Conservation (phyloP, 2,329 filamentous ascomycete species). For the Amauroascus niger region DNA sequence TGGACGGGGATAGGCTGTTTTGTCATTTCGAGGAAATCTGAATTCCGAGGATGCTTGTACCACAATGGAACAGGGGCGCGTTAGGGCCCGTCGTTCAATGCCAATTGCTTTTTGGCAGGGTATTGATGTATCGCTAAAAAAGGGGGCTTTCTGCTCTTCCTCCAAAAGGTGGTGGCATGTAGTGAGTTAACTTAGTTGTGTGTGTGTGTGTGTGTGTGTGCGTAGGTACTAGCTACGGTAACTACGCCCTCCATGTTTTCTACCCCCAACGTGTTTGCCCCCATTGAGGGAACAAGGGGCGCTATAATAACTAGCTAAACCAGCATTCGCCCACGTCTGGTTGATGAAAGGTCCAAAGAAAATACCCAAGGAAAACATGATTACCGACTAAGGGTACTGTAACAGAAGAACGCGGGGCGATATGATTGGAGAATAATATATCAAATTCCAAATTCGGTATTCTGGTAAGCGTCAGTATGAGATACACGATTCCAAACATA, state of each 20-base stretch:
- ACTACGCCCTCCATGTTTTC: no score
- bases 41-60: constrained; percentile 12
- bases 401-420: neutral
- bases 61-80: constrained; percentile 6
- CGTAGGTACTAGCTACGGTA: no score
- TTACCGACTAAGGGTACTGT: neutral
- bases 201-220: no score
- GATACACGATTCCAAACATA: neutral
- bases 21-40: constrained; percentile 4
- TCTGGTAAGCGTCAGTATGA: neutral
- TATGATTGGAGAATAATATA: neutral
- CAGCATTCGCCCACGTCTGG: no score
- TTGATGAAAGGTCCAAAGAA: neutral
- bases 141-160: neutral
- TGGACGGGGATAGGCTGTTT: constrained; percentile 9
- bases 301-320: no score
- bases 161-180: neutral
- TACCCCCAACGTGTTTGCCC: no score
- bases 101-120: constrained; percentile 2
- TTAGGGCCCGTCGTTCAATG: constrained; percentile 1
- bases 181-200: no score
- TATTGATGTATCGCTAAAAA: constrained; percentile 4
- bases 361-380: neutral
- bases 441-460: neutral
- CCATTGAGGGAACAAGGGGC: no score